phyloP scores from a whole-genome alignment of 805 yeast species.

The Teunomyces gatunensis region DNA sequence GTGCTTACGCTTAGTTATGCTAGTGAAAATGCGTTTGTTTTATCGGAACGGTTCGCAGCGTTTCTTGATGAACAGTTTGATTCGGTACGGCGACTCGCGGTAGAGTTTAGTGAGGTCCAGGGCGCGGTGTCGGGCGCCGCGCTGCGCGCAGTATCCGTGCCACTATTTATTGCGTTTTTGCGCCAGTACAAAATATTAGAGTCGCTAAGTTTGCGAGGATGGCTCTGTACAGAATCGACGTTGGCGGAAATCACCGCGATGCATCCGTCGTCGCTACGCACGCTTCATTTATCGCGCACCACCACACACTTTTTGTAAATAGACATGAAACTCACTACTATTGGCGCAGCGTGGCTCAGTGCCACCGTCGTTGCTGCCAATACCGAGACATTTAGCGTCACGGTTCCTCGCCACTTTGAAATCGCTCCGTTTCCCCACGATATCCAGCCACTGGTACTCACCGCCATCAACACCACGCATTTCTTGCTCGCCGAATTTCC shows the following conservation, averaged over 20 bases:
- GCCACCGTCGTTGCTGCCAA: conserved; percentile 22
- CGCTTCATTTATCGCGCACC: not conserved
- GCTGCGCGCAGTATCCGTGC: not conserved
- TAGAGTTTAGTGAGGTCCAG: not conserved
- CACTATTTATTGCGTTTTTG: not conserved
- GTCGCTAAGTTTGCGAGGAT: not conserved
- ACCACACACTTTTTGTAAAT: not conserved
- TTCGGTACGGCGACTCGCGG: conserved; percentile 5
- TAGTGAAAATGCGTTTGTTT: conserved; percentile 29
- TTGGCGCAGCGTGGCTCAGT: not conserved
- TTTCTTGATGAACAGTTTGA: conserved; percentile 14
- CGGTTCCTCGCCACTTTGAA: conserved; percentile 35
- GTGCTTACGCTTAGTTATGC: conserved; percentile 24
- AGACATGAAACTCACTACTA: not conserved
- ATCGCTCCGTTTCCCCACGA: conserved; percentile 20
- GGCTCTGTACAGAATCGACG: not conserved
- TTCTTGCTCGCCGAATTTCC: conserved; percentile 23
- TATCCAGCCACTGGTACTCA: conserved; percentile 18
- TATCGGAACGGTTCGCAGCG: conserved; percentile 36
- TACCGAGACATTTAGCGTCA: conserved; percentile 34
- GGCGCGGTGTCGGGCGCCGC: no score
- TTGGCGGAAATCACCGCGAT: not conserved
- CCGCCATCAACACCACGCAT: conserved; percentile 19
- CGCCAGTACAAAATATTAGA: not conserved
- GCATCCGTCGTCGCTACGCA: not conserved